Conservation (phyloP, 371 early-diverging fungal genomes). For the Syncephalastrum contaminatum region DNA sequence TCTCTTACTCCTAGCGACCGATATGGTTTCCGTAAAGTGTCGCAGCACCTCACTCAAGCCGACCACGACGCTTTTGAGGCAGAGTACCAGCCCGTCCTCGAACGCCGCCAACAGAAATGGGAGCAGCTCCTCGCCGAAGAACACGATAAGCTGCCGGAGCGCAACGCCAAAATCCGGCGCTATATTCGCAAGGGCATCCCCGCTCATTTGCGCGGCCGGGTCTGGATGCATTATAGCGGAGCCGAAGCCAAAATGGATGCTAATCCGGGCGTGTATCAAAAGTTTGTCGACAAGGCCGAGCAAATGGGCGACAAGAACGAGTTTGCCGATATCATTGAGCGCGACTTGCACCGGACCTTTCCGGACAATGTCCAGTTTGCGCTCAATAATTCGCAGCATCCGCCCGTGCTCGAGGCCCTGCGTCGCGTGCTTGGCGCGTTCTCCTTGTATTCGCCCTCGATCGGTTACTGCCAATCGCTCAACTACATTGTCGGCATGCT, state of each 20-base stretch:
- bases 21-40: conserved; percentile 59
- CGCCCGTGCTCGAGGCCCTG: conserved; percentile 62
- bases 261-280: conserved; percentile 63
- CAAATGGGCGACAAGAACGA: conserved; percentile 56
- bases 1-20: conserved; percentile 37
- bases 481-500: conserved; percentile 85
- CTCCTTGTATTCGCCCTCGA: conserved; percentile 59
- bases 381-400: conserved; percentile 7
- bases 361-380: conserved; percentile 72
- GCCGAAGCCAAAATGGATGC: conserved; percentile 64
- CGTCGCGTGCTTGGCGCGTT: conserved; percentile 74
- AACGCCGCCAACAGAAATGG: conserved; percentile 54
- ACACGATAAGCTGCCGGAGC: conserved; percentile 46
- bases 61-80: conserved; percentile 50
- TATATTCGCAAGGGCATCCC: conserved; percentile 81
- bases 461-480: conserved; percentile 88
- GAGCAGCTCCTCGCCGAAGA: conserved; percentile 48
- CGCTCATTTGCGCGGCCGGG: conserved; percentile 59
- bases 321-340: conserved; percentile 74
- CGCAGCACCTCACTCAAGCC: conserved; percentile 51
- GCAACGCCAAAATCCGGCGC: conserved; percentile 55
- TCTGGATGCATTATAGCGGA: conserved; percentile 86
- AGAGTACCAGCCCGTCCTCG: conserved; percentile 48
- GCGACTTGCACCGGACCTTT: conserved; percentile 86
- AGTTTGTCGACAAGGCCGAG: conserved; percentile 54